phyloP scores from a whole-genome alignment of 73 alveolate species.

The Paramecium sexaurelia region DNA sequence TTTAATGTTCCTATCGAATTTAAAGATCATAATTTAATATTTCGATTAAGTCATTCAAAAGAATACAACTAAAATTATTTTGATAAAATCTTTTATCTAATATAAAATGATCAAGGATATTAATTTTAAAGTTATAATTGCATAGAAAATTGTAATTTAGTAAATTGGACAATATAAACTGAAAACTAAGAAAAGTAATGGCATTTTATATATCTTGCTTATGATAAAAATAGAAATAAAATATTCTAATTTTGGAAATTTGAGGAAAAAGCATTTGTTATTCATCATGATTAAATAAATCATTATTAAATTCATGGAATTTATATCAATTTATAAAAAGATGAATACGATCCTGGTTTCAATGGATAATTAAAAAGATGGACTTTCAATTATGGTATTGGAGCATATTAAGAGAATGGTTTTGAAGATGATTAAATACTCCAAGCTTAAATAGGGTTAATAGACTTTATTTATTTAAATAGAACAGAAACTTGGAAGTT shows the following conservation, averaged over 20 bases:
- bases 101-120: background rate
- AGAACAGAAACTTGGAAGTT: background rate
- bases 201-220: conserved; percentile 22
- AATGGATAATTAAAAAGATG: conserved; percentile 2
- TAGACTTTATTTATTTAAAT: background rate
- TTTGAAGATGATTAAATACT: background rate
- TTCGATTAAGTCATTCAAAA: background rate
- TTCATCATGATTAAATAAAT: background rate
- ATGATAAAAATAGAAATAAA: background rate
- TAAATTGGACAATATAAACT: background rate
- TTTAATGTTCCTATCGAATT: background rate
- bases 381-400: conserved; percentile 15
- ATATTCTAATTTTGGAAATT: background rate
- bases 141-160: background rate
- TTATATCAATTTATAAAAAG: background rate
- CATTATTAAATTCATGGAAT: conserved; percentile 2
- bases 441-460: background rate
- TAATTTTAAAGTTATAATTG: background rate
- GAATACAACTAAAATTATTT: background rate
- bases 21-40: background rate
- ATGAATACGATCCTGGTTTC: background rate
- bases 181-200: background rate
- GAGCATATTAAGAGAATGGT: conserved; percentile 10
- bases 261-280: conserved; percentile 4
- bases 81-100: background rate